Conservation (phyloP, 2,329 filamentous ascomycete genomes). For the Ascochyta rabiei region DNA sequence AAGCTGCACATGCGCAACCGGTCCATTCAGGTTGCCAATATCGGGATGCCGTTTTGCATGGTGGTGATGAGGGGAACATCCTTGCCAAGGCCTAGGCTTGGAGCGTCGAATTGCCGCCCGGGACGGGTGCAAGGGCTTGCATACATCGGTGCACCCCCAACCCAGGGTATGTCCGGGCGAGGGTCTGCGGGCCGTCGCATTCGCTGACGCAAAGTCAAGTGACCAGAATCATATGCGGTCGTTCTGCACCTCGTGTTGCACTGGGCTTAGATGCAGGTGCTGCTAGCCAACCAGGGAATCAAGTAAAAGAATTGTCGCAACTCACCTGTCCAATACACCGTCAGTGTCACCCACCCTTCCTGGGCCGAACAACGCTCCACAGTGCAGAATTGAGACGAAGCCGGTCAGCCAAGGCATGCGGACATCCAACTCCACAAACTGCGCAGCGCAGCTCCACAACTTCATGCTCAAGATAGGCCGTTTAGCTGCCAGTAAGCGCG, state of each 20-base stretch:
- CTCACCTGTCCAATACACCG: constrained; percentile 90
- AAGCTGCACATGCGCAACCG: constrained; percentile 15
- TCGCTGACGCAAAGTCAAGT: constrained; percentile 62
- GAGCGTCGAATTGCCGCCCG: constrained; percentile 46
- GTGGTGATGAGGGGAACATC: constrained; percentile 22
- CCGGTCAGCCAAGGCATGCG: constrained; percentile 93
- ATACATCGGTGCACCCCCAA: constrained; percentile 39
- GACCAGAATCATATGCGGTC: constrained; percentile 64
- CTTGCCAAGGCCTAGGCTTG: constrained; percentile 39
- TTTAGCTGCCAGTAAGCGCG: constrained; percentile 47
- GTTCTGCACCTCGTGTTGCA: constrained; percentile 43
- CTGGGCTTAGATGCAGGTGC: constrained; percentile 25
- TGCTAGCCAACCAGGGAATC: constrained; percentile 42
- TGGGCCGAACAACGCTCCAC: constrained; percentile 73
- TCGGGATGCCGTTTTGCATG: constrained; percentile 19
- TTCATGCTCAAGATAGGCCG: constrained; percentile 77
- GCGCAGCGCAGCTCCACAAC: constrained; percentile 75
- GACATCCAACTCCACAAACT: constrained; percentile 72
- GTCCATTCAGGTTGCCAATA: constrained; percentile 22
- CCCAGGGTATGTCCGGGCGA: constrained; percentile 42
- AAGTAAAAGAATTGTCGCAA: constrained; percentile 42
- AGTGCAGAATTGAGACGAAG: constrained; percentile 75
- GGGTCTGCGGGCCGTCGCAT: constrained; percentile 46
- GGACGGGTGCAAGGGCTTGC: constrained; percentile 45
- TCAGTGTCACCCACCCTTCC: constrained; percentile 76